Evolutionary conservation across 768 basidiomycete genomes (phyloP).

Genomic region (Sporobolomyces phaffii): DNA sequence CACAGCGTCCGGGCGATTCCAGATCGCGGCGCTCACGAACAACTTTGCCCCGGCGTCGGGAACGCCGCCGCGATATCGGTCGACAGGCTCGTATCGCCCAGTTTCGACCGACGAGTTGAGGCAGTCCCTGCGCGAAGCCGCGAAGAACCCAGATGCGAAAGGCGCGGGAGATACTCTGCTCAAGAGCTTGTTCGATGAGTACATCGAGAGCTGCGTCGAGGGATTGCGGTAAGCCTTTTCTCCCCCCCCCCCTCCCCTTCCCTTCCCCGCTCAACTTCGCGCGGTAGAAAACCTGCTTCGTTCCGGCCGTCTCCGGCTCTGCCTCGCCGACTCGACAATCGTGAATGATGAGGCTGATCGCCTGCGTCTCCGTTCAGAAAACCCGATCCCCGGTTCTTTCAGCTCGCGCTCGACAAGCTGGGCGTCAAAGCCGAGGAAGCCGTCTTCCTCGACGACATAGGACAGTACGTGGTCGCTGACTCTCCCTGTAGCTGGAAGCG

Average conservation of each 20-base stretch:
- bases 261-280: neutral
- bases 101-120: neutral
- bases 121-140: neutral
- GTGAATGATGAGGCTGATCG: neutral
- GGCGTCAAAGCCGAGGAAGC: slow-evolving; percentile 27
- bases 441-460: slow-evolving; percentile 39
- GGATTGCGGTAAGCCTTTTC: slow-evolving; percentile 16
- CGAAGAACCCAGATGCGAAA: neutral
- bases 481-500: neutral
- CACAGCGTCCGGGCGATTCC: slow-evolving; percentile 23
- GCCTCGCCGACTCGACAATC: neutral
- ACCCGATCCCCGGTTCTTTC: slow-evolving; percentile 33
- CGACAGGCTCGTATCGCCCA: neutral
- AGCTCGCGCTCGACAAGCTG: slow-evolving; percentile 19
- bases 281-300: no score
- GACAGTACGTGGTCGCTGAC: slow-evolving; percentile 1
- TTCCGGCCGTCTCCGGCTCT: no score
- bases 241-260: neutral
- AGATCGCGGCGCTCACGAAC: slow-evolving; percentile 35
- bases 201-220: slow-evolving; percentile 32
- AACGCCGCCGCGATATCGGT: neutral
- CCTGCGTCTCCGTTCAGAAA: slow-evolving; percentile 7
- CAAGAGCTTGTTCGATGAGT: slow-evolving; percentile 29
- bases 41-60: slow-evolving; percentile 19
- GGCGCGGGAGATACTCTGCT: slow-evolving; percentile 14